Percentiles rank a stretch among this genome's conserved stretches.
Conservation (phyloP, 176 grass and related monocot genomes). For the Carex cristatella region DNA sequence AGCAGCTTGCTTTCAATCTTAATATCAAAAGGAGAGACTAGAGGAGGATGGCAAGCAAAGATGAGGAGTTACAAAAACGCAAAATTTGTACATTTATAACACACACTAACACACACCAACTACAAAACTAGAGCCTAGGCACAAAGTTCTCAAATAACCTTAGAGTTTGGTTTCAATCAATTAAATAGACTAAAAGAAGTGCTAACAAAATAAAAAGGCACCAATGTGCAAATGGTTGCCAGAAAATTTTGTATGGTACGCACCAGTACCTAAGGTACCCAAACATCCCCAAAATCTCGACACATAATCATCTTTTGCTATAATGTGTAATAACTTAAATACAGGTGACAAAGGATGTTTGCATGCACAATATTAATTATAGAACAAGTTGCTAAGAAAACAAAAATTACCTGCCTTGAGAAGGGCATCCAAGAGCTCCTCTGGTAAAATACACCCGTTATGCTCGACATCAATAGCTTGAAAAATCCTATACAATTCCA, state of each 20-base stretch:
- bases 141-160: not conserved
- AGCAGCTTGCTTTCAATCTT: not conserved
- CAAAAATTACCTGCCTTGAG: slow-evolving; percentile 68
- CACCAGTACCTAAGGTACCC: not conserved
- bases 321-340: not conserved
- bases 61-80: not conserved
- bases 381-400: not conserved
- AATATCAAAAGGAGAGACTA: not conserved
- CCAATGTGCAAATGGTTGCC: not conserved
- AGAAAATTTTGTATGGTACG: not conserved
- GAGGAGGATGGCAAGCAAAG: not conserved
- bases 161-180: not conserved
- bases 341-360: not conserved
- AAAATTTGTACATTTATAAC: not conserved
- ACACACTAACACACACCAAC: not conserved
- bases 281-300: not conserved
- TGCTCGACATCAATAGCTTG: slow-evolving; percentile 94
- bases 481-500: slow-evolving; percentile 84
- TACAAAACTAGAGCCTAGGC: not conserved
- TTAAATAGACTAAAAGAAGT: not conserved
- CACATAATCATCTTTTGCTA: not conserved
- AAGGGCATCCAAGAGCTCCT: slow-evolving; percentile 84
- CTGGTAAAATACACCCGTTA: slow-evolving; percentile 80
- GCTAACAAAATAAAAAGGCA: not conserved
- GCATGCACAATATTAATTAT: not conserved